These are phyloP conservation scores for Amphicarpaea edgeworthii DNA, from an alignment of 306 rosid species.

Conservation along the genomic window DNA sequence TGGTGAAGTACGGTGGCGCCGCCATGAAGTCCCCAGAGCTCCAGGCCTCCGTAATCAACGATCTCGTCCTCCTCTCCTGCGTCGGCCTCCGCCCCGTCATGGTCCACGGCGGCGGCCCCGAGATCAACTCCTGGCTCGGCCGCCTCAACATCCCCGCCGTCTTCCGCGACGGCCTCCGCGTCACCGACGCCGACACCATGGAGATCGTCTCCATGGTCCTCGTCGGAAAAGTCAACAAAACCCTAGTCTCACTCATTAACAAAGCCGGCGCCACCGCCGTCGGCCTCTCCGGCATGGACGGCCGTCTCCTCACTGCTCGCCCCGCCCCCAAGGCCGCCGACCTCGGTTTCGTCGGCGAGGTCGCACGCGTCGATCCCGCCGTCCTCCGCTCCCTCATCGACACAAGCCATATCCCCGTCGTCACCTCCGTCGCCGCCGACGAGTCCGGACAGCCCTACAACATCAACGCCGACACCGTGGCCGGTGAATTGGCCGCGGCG, in stretches of 20 bases:
- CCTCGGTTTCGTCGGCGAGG: conserved; percentile 88
- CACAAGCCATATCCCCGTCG: conserved; percentile 79
- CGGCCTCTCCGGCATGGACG: conserved; percentile 89
- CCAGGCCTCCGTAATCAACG: conserved; percentile 89
- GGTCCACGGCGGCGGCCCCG: conserved; percentile 98
- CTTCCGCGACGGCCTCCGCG: conserved; percentile 92
- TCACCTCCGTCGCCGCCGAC: conserved; percentile 88
- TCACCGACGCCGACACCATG: conserved; percentile 87
- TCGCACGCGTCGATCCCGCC: conserved; percentile 68
- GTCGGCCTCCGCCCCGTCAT: conserved; percentile 86
- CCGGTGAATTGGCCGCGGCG: conserved; percentile 90
- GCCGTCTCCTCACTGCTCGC: conserved; percentile 75
- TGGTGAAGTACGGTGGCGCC: conserved; percentile 94
- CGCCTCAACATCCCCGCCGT: conserved; percentile 82
- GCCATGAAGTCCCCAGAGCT: conserved; percentile 88
- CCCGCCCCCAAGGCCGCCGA: conserved; percentile 75
- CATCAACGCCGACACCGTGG: conserved; percentile 91
- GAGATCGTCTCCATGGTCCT: conserved; percentile 97
- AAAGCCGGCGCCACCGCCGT: conserved; percentile 84
- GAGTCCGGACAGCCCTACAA: conserved; percentile 81
- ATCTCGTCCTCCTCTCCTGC: conserved; percentile 89
- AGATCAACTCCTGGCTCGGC: conserved; percentile 85
- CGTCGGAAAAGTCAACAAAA: conserved; percentile 87
- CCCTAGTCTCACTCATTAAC: conserved; percentile 76
- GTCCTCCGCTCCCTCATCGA: conserved; percentile 68